Evolutionary conservation across 2,329 filamentous ascomycete species (phyloP).

Genomic region (Macrophomina tecta): DNA sequence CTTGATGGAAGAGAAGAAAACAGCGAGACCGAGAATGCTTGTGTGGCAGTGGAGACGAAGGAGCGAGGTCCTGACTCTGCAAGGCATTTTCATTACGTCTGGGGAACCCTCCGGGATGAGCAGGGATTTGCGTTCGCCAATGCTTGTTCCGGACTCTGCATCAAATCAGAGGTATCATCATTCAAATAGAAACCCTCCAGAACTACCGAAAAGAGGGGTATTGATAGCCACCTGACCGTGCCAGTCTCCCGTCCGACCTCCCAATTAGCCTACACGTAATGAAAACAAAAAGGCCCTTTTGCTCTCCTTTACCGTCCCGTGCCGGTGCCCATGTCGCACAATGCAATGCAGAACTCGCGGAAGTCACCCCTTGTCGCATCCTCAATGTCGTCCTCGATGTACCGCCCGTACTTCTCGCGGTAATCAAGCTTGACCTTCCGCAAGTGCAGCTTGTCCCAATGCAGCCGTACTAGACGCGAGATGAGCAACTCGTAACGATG

Average conservation of each 20-base stretch:
- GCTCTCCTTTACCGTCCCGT: constrained; percentile 3
- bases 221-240: constrained; percentile 19
- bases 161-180: constrained; percentile 15
- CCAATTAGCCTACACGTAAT: not conserved
- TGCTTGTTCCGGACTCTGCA: not conserved
- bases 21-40: not conserved
- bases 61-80: constrained; percentile 4
- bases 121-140: not conserved
- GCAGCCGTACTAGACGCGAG: constrained; percentile 82
- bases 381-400: constrained; percentile 78
- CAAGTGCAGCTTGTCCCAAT: constrained; percentile 90
- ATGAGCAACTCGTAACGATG: constrained; percentile 86
- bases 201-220: constrained; percentile 25
- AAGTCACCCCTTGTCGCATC: constrained; percentile 79
- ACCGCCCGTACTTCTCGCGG: constrained; percentile 73
- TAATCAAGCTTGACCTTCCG: constrained; percentile 81
- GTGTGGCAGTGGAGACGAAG: not conserved
- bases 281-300: constrained; percentile 7
- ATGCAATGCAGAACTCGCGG: constrained; percentile 74
- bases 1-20: not conserved
- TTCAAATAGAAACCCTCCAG: constrained; percentile 17
- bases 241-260: not conserved
- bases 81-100: constrained; percentile 5
- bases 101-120: not conserved
- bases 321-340: constrained; percentile 49